Percentiles rank a stretch among this genome's conserved stretches.
Conservation (phyloP, 192 early-diverging fungal genomes). For the Gonapodya prolifera region DNA sequence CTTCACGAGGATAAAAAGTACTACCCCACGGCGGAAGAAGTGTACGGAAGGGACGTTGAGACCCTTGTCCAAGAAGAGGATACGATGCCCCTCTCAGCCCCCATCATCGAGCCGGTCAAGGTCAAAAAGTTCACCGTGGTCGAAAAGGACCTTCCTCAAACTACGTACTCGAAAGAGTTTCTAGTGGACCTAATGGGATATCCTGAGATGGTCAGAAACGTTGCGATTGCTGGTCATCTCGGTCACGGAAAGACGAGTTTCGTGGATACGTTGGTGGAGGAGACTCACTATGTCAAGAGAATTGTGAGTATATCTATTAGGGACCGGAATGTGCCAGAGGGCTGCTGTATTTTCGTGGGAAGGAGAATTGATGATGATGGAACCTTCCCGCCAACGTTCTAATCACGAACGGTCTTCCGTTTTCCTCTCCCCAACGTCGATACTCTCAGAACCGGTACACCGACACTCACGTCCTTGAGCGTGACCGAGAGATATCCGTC, state of each 20-base stretch:
- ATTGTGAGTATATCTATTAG: not conserved
- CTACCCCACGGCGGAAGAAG: constrained; percentile 92
- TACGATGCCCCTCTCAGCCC: constrained; percentile 86
- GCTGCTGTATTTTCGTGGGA: not conserved
- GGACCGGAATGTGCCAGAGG: not conserved
- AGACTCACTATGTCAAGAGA: constrained; percentile 57
- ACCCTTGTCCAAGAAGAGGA: constrained; percentile 95
- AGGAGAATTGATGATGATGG: no score
- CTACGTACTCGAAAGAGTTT: constrained; percentile 78
- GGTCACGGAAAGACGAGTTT: constrained; percentile 96
- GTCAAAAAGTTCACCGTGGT: constrained; percentile 71
- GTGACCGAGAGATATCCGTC: constrained; percentile 77
- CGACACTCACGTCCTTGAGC: constrained; percentile 82
- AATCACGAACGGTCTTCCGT: no score
- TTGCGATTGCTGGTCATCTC: constrained; percentile 85
- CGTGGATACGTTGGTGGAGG: constrained; percentile 78
- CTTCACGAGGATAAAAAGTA: constrained; percentile 98
- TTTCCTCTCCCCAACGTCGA: no score
- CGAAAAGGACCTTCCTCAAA: constrained; percentile 75
- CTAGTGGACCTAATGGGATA: constrained; percentile 67
- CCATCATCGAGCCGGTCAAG: constrained; percentile 86
- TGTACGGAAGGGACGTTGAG: constrained; percentile 92
- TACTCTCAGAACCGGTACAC: constrained; percentile 55
- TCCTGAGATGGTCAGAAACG: constrained; percentile 74
- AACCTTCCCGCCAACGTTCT: no score